These are phyloP conservation scores for Tetrahymena thermophila DNA, from an alignment of 73 alveolate species.

Conservation along the genomic window DNA sequence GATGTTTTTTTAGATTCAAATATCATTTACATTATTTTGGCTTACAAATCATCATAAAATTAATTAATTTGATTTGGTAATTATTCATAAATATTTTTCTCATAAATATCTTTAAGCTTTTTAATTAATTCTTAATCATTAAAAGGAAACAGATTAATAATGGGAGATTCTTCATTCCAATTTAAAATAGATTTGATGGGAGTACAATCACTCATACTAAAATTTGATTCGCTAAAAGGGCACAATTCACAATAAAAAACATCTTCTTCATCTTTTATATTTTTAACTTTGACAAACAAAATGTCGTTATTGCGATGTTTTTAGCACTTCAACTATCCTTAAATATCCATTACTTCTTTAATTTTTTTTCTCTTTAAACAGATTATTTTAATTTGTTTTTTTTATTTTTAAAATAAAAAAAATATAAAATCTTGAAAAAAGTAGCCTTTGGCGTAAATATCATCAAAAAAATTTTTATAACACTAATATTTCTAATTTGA, in stretches of 20 bases:
- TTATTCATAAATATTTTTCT: neutral
- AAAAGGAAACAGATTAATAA: neutral
- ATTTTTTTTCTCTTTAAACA: no score
- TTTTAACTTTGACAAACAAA: neutral
- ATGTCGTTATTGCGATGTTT: neutral
- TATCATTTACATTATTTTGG: neutral
- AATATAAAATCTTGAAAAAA: no score
- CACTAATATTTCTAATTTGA: no score
- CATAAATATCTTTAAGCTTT: neutral
- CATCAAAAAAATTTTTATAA: no score
- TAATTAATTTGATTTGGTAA: neutral
- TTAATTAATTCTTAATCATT: neutral
- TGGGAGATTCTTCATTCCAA: neutral
- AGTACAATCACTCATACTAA: neutral
- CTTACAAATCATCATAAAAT: neutral
- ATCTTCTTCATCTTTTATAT: neutral
- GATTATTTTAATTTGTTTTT: no score
- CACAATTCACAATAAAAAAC: neutral
- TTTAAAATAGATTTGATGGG: neutral
- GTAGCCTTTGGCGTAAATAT: no score
- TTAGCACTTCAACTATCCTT: neutral
- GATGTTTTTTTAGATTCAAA: neutral
- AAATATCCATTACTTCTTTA: neutral
- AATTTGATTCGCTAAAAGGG: neutral
- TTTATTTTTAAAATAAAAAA: no score